Base-by-base conservation (phyloP, 345 rosid genomes). In the Aethionema arabicum region DNA sequence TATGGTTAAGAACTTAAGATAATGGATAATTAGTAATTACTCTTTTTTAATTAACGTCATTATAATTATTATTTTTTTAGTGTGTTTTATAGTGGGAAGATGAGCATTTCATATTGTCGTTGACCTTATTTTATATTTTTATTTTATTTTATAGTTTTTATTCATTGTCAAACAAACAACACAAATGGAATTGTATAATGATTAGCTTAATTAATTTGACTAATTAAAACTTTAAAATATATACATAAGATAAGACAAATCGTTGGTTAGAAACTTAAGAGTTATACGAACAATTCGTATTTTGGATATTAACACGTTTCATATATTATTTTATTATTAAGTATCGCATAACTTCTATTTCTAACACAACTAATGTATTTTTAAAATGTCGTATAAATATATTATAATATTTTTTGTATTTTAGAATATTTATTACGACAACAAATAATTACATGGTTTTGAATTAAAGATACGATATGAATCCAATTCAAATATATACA, bases 51-150 rank as follows among this genome's bases (percentile, higher is more conserved):
- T 43, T 43, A 50, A 41, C 49, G 48, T 57, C 68, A 46, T 54
- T 54, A 55, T 62, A n/a, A 33, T 16, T 30, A 8, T 44, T 15
- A 11, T 35, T 52, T 29, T 35, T 27, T 32, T 40, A 11, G 62
- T 68, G 61, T 52, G 61, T 30, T 50, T 37, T 68, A n/a, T 64
- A 71, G 70, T 71, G 70, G 74, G 65, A n/a, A 63, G 69, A 42
- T 63, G 69, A 63, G 38, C 27, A 52, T 41, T 70, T 43, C 66
- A 5, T 32, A 37, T 52, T 72, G 71, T 59, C 75, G 75, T 72
- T 72, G 75, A 72, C 75, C 9, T 65, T 60, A 32, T 49, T 21
- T 21, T 21, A 21, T 21, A 21, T 1, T 21, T 21, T 21, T 21
- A 1, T 51, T 52, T 56, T 15, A 33, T 36, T 21, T 63, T 46